Base-by-base conservation (phyloP, 2,329 filamentous ascomycete species). In the Sclerotinia spermophila region DNA sequence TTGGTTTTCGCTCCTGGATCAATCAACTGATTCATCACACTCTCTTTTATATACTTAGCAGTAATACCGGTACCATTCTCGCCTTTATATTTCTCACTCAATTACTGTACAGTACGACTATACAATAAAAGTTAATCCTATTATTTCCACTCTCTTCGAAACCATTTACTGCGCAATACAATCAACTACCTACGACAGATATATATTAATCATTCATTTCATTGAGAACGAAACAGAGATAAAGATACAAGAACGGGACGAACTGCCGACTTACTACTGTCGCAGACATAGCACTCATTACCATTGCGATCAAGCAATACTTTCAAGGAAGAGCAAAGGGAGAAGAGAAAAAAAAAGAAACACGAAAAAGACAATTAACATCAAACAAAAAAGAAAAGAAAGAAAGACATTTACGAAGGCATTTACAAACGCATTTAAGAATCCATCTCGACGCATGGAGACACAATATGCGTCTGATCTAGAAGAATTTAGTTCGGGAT, bases 401-500 rank as follows among this genome's bases (percentile, higher is more conserved):
- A n/a, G n/a, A n/a, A n/a, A n/a, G n/a, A n/a, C n/a, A n/a, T n/a
- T n/a, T n/a, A n/a, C n/a, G n/a, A 66, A 42, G 45, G 51, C 33
- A 42, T 55, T 56, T 55, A 40, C 58, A 27, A 45, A 45, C 19
- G 65, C 33, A 56, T 55, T 64, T 55, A 24, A 27, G 35, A 45
- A 38, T 6, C 33, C 19, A 64, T 33, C 48, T 58, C 45, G 69
- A 40, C 69, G 69, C 61, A 72, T 72, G 66, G 69, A 71, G 30
- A 53, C 51, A 56, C 71, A 71, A 72, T 55, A 72, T 72, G 71
- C 44, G 59, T 68, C 40, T 67, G 53, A 40, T 48, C 42, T 68
- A 55, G 62, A 68, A 60, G 61, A 64, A 65, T 58, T 45, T 73
- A 73, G 75, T 71, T 71, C 65, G 72, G 72, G 51, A 69, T 73